Base-by-base conservation (phyloP, 805 yeast genomes). In the Yueomyces sinensis region DNA sequence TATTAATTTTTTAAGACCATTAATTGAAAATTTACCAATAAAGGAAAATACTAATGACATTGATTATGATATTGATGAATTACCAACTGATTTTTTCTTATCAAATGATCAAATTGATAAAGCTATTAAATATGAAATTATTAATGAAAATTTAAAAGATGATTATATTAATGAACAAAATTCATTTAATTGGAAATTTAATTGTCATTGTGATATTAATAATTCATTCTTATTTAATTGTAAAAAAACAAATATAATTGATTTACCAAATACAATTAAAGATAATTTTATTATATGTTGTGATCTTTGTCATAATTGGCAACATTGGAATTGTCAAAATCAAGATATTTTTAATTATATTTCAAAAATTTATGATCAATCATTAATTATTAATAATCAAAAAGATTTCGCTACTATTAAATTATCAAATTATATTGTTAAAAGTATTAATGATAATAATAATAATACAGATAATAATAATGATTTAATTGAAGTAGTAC, bases 281-380 rank as follows among this genome's bases (percentile, higher is more conserved):
- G 4, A 25, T n/a, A 25, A 11, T 9, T n/a, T n/a, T 5, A 40
- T 57, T 14, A 36, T 57, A 5, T 52, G 58, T 38, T 57, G 62
- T 44, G 58, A 54, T 24, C 20, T 33, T 18, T 55, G 61, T 37
- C 41, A 44, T 18, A 45, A 43, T 34, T 57, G 62, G 62, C 52
- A 52, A 33, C 56, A 50, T 38, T 51, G 55, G 56, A 52, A 52
- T 24, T 50, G 53, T 37, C 54, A 49, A 37, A 30, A 33, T 18
- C 29, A 36, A n/a, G 31, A 31, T 7, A 32, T 41, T 18, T 29
- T 47, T n/a, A 44, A 46, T 22, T 31, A 39, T 20, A 15, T 47
- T 4, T 38, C 49, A 4, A 32, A 24, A 27, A 38, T 37, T 7
- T 33, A 27, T 1, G 35, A n/a, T n/a, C n/a, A n/a, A n/a, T n/a